Evolutionary conservation across 805 yeast genomes (phyloP), one percentile per base, ranked within the genome.

Genomic region (Hanseniaspora guilliermondii): DNA sequence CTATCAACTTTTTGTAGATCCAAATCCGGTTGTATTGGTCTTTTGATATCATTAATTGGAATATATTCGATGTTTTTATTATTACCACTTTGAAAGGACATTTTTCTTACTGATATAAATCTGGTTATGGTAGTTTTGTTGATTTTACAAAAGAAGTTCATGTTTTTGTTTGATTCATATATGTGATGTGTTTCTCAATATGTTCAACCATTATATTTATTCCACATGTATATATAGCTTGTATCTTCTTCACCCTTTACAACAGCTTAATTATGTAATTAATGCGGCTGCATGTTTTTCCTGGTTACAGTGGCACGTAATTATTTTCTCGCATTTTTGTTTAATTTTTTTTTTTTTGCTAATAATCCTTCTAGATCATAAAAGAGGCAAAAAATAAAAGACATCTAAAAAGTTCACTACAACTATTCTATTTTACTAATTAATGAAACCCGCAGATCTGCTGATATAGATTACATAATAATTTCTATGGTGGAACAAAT

Each of bases 1-100:
- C 91, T 76, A 47, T 80, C 83, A 42, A 87, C 87, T 66, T 87
- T 87, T 46, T 74, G 72, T 58, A 75, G 66, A 61, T 87, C 95
- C 30, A 87, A 70, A 1, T 85, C 94, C 0, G 96, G 96, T 25
- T 88, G 83, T 32, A 87, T 87, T 9, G 96, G 96, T 57, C 96
- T 73, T 49, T 78, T 73, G 59, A 87, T 87, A 57, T 80, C 75
- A 4, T 72, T 66, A 21, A 87, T 69, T 2, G 95, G 94, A 9
- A 87, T 72, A 53, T 76, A 78, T 12, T 77, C 74, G 11, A 77
- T 72, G 56, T 75, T 77, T 32, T 67, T 67, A 8, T 82, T 63
- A 40, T 72, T 70, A 6, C 79, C 71, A 8, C 89, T 75, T 70
- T 86, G 95, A 44, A 85, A 68, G 0, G 93, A 84, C 87, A 82